A percentile compares a stretch with the other conserved stretches of the same genome.
phyloP scores from a whole-genome alignment of 78 protist genomes.

The Dictyostelium capitatum region DNA sequence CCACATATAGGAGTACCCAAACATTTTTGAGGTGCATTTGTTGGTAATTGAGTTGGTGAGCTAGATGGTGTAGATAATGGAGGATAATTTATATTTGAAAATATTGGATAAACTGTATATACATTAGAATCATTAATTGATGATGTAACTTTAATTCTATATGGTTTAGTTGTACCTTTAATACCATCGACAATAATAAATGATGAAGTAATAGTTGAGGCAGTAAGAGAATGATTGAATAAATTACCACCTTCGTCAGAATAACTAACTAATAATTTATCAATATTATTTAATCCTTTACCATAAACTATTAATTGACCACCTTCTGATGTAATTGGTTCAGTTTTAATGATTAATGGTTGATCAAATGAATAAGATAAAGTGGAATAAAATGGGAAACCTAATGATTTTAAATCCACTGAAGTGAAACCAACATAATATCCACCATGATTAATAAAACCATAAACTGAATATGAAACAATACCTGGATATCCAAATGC shows the following conservation, averaged over 20 bases:
- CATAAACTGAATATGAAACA: neutral
- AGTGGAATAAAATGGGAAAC: neutral
- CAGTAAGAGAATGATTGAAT: neutral
- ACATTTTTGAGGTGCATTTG: conserved; percentile 24
- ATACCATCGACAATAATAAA: neutral
- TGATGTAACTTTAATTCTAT: neutral
- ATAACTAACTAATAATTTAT: neutral
- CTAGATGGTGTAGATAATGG: neutral
- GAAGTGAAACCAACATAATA: neutral
- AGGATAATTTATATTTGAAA: neutral
- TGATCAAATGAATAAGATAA: neutral
- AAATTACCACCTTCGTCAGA: neutral
- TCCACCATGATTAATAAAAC: neutral
- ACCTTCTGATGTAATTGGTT: neutral
- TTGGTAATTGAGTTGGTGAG: neutral
- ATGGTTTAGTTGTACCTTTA: neutral
- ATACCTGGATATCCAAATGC: conserved; percentile 4
- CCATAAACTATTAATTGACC: conserved; percentile 1
- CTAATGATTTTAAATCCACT: too few species aligned
- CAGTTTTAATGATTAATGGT: neutral
- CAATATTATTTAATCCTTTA: neutral
- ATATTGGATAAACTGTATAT: neutral
- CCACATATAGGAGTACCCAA: conserved; percentile 15
- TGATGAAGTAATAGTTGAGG: neutral
- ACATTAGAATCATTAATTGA: neutral